Conservation (phyloP, 2,329 filamentous ascomycete genomes). For the Trichophaea hybrida region DNA sequence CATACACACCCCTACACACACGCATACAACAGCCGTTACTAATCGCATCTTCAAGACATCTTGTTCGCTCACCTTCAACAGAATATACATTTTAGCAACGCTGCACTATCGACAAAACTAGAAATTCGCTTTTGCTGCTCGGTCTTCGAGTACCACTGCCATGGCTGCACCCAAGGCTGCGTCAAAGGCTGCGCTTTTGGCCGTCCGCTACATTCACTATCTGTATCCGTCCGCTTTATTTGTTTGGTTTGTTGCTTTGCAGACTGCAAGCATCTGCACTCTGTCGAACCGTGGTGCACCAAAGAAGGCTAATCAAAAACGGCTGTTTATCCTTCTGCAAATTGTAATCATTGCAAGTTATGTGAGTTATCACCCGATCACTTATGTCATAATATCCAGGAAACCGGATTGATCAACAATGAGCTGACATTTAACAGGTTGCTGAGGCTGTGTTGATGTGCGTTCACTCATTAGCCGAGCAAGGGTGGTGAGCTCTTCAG, state of each 20-base stretch:
- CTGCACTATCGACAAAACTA: not conserved
- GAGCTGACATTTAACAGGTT: conserved; percentile 34
- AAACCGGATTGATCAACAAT: conserved; percentile 34
- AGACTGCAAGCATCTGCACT: conserved; percentile 40
- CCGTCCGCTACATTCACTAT: conserved; percentile 38
- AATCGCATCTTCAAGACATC: not conserved
- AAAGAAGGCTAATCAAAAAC: conserved; percentile 33
- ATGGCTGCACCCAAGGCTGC: not conserved
- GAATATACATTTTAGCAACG: not conserved
- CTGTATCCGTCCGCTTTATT: conserved; percentile 44
- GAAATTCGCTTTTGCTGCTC: not conserved
- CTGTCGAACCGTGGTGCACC: conserved; percentile 36
- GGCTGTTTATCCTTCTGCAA: conserved; percentile 34
- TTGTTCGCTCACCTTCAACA: not conserved
- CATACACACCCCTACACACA: not conserved
- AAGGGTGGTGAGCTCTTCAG: conserved; percentile 25
- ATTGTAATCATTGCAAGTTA: conserved; percentile 31
- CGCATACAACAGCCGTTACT: not conserved
- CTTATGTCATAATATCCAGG: conserved; percentile 7
- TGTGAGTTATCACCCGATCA: conserved; percentile 29
- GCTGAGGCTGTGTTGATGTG: conserved; percentile 27
- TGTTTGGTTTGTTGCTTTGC: conserved; percentile 42
- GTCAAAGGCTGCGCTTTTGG: not conserved
- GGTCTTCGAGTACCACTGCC: not conserved
- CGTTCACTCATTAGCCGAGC: conserved; percentile 21